phyloP scores from a whole-genome alignment of 352 stramenopile species.

The Phytophthora europaea region DNA sequence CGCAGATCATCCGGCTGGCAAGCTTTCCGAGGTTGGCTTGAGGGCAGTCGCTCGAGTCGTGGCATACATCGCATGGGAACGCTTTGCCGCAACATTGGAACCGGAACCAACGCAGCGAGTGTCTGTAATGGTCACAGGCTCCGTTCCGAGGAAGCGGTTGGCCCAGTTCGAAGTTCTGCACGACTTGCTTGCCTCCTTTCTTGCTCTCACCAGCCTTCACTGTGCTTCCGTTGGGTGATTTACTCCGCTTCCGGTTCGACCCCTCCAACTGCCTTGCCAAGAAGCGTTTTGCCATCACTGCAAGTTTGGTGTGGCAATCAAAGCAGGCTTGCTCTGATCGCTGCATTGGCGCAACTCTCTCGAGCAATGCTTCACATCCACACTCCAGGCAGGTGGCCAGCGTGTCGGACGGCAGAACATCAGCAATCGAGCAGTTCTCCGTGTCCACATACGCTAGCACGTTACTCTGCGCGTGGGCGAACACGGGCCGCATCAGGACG shows the following conservation, averaged over 20 bases:
- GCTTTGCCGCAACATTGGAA: constrained; percentile 86
- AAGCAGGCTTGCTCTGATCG: constrained; percentile 71
- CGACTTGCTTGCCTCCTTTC: constrained; percentile 34
- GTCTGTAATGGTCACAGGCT: constrained; percentile 74
- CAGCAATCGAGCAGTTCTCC: constrained; percentile 68
- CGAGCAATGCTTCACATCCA: constrained; percentile 60
- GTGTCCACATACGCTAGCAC: constrained; percentile 72
- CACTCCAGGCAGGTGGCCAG: constrained; percentile 72
- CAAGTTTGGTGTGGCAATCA: constrained; percentile 76
- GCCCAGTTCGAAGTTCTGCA: constrained; percentile 66
- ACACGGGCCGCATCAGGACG: constrained; percentile 60
- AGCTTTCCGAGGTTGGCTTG: constrained; percentile 73
- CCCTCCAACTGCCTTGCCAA: constrained; percentile 33
- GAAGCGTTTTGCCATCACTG: constrained; percentile 63
- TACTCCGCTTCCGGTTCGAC: constrained; percentile 15
- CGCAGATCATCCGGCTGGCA: constrained; percentile 83
- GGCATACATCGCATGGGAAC: constrained; percentile 79
- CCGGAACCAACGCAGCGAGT: constrained; percentile 80
- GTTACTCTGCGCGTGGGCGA: constrained; percentile 71
- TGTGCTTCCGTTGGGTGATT: not conserved
- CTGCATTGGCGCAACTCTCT: constrained; percentile 49
- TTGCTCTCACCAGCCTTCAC: constrained; percentile 38
- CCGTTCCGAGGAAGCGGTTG: constrained; percentile 73
- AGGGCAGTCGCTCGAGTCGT: constrained; percentile 67
- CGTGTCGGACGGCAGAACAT: constrained; percentile 70